These are phyloP conservation scores for Coniella vitis DNA, from an alignment of 2,329 filamentous ascomycete genomes.

Conservation along the genomic window DNA sequence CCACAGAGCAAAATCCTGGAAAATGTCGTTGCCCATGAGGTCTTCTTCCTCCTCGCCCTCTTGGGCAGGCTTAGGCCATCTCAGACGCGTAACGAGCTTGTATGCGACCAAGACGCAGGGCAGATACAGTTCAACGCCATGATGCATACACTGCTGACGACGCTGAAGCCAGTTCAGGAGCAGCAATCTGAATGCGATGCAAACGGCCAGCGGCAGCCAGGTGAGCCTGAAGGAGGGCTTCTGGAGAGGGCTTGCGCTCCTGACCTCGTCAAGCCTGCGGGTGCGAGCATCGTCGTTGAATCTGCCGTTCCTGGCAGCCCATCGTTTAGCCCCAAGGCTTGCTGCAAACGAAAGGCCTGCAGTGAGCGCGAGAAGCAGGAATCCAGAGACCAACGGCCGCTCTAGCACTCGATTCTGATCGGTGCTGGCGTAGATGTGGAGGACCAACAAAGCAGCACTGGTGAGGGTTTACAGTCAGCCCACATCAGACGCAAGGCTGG, in stretches of 20 bases:
- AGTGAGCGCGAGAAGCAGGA: conserved; percentile 40
- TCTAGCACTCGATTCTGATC: conserved; percentile 46
- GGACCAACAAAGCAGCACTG: conserved; percentile 9
- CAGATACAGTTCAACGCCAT: conserved; percentile 46
- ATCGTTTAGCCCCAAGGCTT: conserved; percentile 37
- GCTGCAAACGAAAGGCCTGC: conserved; percentile 33
- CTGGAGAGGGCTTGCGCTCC: conserved; percentile 31
- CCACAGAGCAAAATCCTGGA: conserved; percentile 43
- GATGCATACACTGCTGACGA: conserved; percentile 43
- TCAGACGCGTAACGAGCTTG: conserved; percentile 34
- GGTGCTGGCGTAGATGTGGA: conserved; percentile 20
- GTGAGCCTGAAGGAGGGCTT: conserved; percentile 39
- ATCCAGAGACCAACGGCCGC: conserved; percentile 40
- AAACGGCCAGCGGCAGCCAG: conserved; percentile 35
- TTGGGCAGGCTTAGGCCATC: conserved; percentile 20
- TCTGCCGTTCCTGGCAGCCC: conserved; percentile 40
- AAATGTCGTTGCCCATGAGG: conserved; percentile 35
- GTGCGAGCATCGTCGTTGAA: conserved; percentile 28
- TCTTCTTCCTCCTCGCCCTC: conserved; percentile 35
- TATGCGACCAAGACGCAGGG: conserved; percentile 38
- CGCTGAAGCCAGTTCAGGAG: conserved; percentile 38
- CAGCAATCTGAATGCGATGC: conserved; percentile 41
- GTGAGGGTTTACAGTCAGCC: not conserved
- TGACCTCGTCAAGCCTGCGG: conserved; percentile 28
- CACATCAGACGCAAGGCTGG: not conserved